These are phyloP conservation scores for Alternaria burnsii DNA, from an alignment of 2,329 filamentous ascomycete genomes.

Conservation along the genomic window DNA sequence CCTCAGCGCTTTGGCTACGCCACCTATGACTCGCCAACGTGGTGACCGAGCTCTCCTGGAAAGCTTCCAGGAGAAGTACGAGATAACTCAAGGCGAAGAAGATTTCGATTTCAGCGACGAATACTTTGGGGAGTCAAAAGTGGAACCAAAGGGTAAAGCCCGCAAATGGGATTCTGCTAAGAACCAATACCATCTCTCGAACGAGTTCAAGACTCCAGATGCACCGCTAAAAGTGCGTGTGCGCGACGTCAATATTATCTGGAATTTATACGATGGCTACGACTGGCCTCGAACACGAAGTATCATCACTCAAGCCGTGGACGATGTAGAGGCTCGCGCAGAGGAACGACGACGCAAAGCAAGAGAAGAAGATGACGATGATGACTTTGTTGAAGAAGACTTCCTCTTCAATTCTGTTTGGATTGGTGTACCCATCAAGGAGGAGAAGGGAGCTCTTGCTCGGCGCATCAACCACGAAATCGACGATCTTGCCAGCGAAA, in stretches of 20 bases:
- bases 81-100: constrained; percentile 64
- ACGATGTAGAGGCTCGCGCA: constrained; percentile 84
- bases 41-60: constrained; percentile 54
- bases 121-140: constrained; percentile 72
- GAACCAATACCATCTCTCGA: constrained; percentile 75
- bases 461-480: constrained; percentile 87
- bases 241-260: constrained; percentile 90
- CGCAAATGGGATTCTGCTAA: constrained; percentile 82
- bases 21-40: constrained; percentile 40
- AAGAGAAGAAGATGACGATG: constrained; percentile 68
- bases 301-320: constrained; percentile 84
- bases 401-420: constrained; percentile 99
- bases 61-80: constrained; percentile 63
- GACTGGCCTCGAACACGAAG: constrained; percentile 92
- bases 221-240: constrained; percentile 81
- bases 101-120: constrained; percentile 79
- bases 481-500: constrained; percentile 86
- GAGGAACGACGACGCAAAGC: constrained; percentile 72
- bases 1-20: constrained; percentile 46
- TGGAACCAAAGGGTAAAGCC: constrained; percentile 70
- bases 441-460: constrained; percentile 82
- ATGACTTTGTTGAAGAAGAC: constrained; percentile 81
- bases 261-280: constrained; percentile 97
- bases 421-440: constrained; percentile 87
- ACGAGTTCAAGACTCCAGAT: constrained; percentile 66